Base-by-base conservation (phyloP, 371 early-diverging fungal species). In the Lichtheimia ramosa region DNA sequence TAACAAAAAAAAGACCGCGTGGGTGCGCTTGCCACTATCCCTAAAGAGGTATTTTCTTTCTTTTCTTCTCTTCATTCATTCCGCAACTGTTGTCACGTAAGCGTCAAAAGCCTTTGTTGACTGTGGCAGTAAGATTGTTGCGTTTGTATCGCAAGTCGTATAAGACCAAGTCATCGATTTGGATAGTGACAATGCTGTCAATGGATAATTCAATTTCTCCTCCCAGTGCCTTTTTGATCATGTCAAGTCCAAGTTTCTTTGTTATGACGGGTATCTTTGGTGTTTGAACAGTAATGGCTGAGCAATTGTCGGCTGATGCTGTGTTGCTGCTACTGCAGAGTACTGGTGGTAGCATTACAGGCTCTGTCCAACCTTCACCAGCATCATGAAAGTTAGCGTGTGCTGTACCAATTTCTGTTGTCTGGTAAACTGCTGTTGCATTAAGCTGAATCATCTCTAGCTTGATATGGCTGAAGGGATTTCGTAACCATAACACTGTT, bases 241-340 rank as follows among this genome's bases (percentile, higher is more conserved):
- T 70, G 23, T 74, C 80, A 23, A 60, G 65, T 5, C 77, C 80
- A 0, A 73, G 50, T 43, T 70, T 69, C 41, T 74, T 74, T 7
- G 71, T 69, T 43, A 64, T 52, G 34, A 79, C 70, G 2, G 74
- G 80, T 21, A 79, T 65, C 50, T 76, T 76, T 25, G 70, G 75
- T 28, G 75, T 73, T 39, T 70, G 59, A 0, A 77, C 58, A 15
- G 65, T 48, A 3, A 69, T 20, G 10, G 70, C 69, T 27, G 56
- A 48, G 25, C 74, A 71, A 1, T 62, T 40, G 16, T 57, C 48
- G 3, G 5, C 21, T 21, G 27, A 14, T 23, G 6, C 5, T 40
- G 61, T 57, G 43, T 13, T 46, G 46, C 10, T n/a, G n/a, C 18
- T 18, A 14, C 20, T 20, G 51, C 73, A 56, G 2, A 23, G 16